These are phyloP conservation scores for Galerina marginata DNA, from an alignment of 768 basidiomycete genomes.

Conservation along the genomic window DNA sequence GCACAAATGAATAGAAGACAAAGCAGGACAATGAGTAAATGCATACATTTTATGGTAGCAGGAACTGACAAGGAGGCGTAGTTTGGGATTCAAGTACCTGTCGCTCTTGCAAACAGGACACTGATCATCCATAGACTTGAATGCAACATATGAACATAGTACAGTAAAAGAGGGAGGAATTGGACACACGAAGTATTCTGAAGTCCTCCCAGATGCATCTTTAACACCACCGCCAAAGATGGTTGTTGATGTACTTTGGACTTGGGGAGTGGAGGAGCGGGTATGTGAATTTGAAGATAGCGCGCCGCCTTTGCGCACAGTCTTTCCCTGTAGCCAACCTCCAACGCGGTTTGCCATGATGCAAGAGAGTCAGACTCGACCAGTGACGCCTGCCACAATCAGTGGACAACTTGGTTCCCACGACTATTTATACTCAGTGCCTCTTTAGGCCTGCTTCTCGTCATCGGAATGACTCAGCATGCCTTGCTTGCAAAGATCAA, in stretches of 20 bases:
- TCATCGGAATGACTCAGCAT: constrained; percentile 4
- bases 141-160: not conserved
- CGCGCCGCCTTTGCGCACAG: constrained; percentile 68
- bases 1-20: not conserved
- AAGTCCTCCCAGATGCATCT: constrained; percentile 81
- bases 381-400: not conserved
- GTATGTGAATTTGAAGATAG: constrained; percentile 50
- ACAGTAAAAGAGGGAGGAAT: not conserved
- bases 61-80: constrained; percentile 91
- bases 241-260: constrained; percentile 75
- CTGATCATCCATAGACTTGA: constrained; percentile 86
- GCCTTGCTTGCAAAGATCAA: constrained; percentile 5
- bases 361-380: not conserved
- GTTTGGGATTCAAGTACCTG: constrained; percentile 91
- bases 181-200: constrained; percentile 76
- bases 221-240: constrained; percentile 86
- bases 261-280: constrained; percentile 67
- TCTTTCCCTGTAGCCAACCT: constrained; percentile 77
- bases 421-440: too few species aligned
- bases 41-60: constrained; percentile 98
- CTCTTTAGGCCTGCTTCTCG: too few species aligned
- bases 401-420: too few species aligned
- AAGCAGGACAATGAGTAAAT: not conserved
- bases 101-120: constrained; percentile 99
- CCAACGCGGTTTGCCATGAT: constrained; percentile 41